phyloP scores from a whole-genome alignment of 805 yeast genomes.

The Vanderwaltozyma verrucispora region DNA sequence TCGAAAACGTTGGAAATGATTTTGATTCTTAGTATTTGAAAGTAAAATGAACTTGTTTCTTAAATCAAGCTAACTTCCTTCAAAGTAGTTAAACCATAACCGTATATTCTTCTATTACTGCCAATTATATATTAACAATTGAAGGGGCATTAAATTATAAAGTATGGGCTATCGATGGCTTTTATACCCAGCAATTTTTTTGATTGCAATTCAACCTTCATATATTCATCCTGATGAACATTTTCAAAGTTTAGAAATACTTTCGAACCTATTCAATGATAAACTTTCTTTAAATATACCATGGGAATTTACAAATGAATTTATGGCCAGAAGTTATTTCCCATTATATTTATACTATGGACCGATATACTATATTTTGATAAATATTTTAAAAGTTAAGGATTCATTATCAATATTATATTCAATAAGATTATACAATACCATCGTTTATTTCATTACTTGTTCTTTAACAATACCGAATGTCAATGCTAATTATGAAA shows the following conservation, averaged over 20 bases:
- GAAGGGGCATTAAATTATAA: no score
- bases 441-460: constrained; percentile 18
- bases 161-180: not conserved
- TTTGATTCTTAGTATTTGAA: no score
- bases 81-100: no score
- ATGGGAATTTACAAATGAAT: constrained; percentile 65
- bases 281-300: constrained; percentile 32
- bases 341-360: constrained; percentile 62
- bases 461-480: constrained; percentile 11
- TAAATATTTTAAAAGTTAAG: constrained; percentile 1
- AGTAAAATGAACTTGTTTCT: no score
- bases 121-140: no score
- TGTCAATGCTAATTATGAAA: not conserved
- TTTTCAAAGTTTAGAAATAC: constrained; percentile 77
- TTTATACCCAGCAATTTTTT: not conserved
- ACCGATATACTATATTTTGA: constrained; percentile 40
- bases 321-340: constrained; percentile 52
- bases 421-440: constrained; percentile 41
- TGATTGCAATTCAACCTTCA: constrained; percentile 34
- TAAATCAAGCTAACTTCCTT: no score
- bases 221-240: constrained; percentile 98
- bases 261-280: constrained; percentile 19
- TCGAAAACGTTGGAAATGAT: no score
- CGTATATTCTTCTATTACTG: no score
- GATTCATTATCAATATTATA: constrained; percentile 45